A percentile compares a stretch with the other conserved stretches of the same genome.
These are phyloP conservation scores for Pythium sukuiense DNA, from an alignment of 352 stramenopile species.

Conservation along the genomic window DNA sequence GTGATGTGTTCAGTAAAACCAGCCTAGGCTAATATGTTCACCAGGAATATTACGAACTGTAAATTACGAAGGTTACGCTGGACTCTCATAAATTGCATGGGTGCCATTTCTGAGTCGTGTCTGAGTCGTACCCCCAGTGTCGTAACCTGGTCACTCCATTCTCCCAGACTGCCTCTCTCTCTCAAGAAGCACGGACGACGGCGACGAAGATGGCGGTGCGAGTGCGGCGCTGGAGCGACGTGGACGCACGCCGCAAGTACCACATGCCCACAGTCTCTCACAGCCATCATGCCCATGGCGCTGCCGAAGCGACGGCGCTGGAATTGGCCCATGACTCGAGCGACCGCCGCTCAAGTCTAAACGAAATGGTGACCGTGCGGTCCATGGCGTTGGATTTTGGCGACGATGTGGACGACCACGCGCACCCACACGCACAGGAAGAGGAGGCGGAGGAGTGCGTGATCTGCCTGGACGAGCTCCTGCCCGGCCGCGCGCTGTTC, in stretches of 20 bases:
- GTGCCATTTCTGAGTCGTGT: background rate
- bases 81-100: background rate
- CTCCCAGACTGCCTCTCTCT: background rate
- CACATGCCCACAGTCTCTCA: background rate
- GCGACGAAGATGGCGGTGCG: slow-evolving; percentile 28
- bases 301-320: background rate
- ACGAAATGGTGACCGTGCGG: slow-evolving; percentile 27
- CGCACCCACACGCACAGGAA: slow-evolving; percentile 10
- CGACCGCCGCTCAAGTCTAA: slow-evolving; percentile 24
- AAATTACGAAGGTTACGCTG: background rate
- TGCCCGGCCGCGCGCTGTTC: slow-evolving; percentile 68
- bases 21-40: background rate
- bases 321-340: slow-evolving; percentile 2
- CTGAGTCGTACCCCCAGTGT: background rate
- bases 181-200: background rate
- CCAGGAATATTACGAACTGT: background rate
- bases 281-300: background rate
- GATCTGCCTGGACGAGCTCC: slow-evolving; percentile 82
- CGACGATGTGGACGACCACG: slow-evolving; percentile 7
- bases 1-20: background rate
- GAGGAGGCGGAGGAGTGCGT: slow-evolving; percentile 61
- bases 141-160: background rate
- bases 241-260: slow-evolving; percentile 42
- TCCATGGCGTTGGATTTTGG: slow-evolving; percentile 23
- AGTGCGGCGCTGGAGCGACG: slow-evolving; percentile 75